Conservation (phyloP, 345 rosid species). For the Pistacia atlantica region DNA sequence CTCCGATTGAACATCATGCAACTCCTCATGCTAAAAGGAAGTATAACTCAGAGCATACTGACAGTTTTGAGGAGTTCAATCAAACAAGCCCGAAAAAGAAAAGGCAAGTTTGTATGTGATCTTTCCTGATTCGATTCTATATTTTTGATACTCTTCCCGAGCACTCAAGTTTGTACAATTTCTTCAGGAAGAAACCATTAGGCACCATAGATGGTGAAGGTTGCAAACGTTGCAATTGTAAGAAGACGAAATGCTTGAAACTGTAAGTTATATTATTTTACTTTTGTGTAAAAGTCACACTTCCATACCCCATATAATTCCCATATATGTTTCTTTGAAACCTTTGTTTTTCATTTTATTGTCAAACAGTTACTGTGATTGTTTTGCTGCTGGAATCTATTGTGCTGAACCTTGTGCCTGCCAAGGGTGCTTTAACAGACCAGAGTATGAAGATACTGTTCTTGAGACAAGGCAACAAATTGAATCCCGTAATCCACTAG, state of each 20-base stretch:
- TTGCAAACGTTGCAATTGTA: slow-evolving; percentile 66
- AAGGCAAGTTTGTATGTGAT: slow-evolving; percentile 35
- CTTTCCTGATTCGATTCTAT: slow-evolving; percentile 9
- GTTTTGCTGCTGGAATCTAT: slow-evolving; percentile 66
- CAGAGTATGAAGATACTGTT: slow-evolving; percentile 53
- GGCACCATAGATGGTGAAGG: slow-evolving; percentile 35
- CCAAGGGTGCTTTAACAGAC: slow-evolving; percentile 59
- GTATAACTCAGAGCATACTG: slow-evolving; percentile 30
- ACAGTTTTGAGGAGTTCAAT: slow-evolving; percentile 35
- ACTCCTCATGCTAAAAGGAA: slow-evolving; percentile 40
- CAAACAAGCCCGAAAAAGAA: slow-evolving; percentile 48
- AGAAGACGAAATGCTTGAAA: slow-evolving; percentile 63
- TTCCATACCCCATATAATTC: background rate
- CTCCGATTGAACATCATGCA: slow-evolving; percentile 22
- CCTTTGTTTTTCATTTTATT: background rate
- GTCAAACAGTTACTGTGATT: slow-evolving; percentile 63
- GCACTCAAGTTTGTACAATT: slow-evolving; percentile 2
- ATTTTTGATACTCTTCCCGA: background rate
- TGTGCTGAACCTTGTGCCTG: slow-evolving; percentile 62
- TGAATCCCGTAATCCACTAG: slow-evolving; percentile 63
- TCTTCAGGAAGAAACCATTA: slow-evolving; percentile 46
- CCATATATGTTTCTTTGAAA: slow-evolving; percentile 1
- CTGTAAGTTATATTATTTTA: slow-evolving; percentile 44
- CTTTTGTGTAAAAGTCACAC: background rate
- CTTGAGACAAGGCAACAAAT: slow-evolving; percentile 54